These are phyloP conservation scores for Aspergillus unguis DNA, from an alignment of 2,329 filamentous ascomycete genomes.

Conservation along the genomic window DNA sequence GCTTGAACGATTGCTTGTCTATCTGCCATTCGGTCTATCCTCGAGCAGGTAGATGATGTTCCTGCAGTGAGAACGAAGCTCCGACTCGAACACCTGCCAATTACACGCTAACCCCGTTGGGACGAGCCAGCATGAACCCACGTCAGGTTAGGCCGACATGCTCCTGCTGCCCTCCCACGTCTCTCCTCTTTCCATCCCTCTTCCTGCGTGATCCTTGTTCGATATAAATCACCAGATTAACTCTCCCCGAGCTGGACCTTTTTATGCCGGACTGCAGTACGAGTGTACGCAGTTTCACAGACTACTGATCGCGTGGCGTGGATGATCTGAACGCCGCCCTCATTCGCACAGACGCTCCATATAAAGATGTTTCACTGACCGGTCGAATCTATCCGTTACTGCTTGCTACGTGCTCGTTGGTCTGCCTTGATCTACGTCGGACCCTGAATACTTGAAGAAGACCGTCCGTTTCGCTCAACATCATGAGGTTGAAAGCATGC, in stretches of 20 bases:
- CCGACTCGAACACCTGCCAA: background rate
- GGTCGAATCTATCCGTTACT: background rate
- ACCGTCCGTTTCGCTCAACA: constrained; percentile 4
- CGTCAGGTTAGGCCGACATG: constrained; percentile 23
- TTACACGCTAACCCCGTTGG: constrained; percentile 19
- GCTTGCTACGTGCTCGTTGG: constrained; percentile 1
- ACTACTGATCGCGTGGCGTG: background rate
- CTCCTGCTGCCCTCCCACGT: constrained; percentile 14
- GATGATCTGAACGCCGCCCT: background rate
- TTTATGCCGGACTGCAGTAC: too few relatives aligned
- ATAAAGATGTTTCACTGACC: background rate
- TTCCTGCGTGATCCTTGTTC: background rate
- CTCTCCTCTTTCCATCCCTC: constrained; percentile 3
- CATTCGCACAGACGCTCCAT: background rate
- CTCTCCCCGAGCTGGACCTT: background rate
- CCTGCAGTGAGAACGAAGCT: background rate
- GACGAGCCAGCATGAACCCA: constrained; percentile 13
- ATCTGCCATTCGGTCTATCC: constrained; percentile 12
- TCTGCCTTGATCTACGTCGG: background rate
- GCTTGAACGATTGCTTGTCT: constrained; percentile 44
- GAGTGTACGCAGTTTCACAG: too few relatives aligned
- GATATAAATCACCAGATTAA: background rate
- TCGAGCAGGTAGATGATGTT: background rate
- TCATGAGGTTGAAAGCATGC: constrained; percentile 19
- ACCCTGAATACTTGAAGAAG: constrained; percentile 8